Base-by-base conservation (phyloP, 768 basidiomycete genomes). In the Lactarius hengduanensis region DNA sequence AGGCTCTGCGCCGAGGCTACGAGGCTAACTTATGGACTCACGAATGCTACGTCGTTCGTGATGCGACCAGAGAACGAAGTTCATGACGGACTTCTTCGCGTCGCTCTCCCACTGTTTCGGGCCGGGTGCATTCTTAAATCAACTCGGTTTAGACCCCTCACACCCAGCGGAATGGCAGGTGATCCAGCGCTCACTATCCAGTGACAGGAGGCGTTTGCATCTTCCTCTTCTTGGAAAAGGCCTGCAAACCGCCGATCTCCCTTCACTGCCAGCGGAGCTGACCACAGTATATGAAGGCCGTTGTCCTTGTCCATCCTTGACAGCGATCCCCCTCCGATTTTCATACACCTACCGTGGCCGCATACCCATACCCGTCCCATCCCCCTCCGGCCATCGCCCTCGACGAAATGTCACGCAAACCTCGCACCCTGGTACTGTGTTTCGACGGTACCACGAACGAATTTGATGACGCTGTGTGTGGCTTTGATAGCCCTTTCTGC, bases 381-480 rank as follows among this genome's bases (percentile, higher is more conserved):
- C 7, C 22, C 18, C 22, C 61, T 18, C 28, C 43, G 15, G 26
- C 1, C 5, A 1, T 26, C 9, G 20, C 50, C 18, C 3, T 13
- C 16, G 9, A 30, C 16, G 7, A 79, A 79, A 43, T 47, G 32
- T 8, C 13, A 11, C 30, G 43, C 20, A 69, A 62, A 28, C 65
- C 64, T 20, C 68, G 70, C 57, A 69, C 65, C 11, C 36, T 69
- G 13, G 53, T 71, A 18, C 38, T 71, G 20, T 71, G 70, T 32
- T 71, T 71, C 26, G 70, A 71, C 32, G 70, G 70, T n/a, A 71
- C 70, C 6, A 9, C 62, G 16, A 40, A 64, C 20, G 22, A 69
- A 55, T 71, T 64, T 13, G n/a, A 9, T 26, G 3, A 18, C 5
- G 22, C 3, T 1, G 68, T 69, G 26, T 40, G 63, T 53, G 20